Base-by-base conservation (phyloP, 805 yeast species). In the Saturnispora dispora region DNA sequence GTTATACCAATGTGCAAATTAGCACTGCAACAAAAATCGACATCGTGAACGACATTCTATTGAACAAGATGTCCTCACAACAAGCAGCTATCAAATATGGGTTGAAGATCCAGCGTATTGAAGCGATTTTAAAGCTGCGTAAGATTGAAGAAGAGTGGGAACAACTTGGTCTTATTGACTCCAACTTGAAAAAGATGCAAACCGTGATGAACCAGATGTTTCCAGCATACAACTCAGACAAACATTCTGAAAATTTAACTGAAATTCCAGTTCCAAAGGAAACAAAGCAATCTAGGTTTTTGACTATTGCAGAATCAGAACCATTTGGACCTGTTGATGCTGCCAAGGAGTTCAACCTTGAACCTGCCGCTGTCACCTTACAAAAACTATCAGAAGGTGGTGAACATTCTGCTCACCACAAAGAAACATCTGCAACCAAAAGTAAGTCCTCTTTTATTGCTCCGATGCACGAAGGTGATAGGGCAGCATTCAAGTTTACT, bases 281-380 rank as follows among this genome's bases (percentile, higher is more conserved):
- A 68, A 85, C 96, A 2, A 73, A 83, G 56, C 81, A 81, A 56
- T 88, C 95, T 57, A 75, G 91, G 57, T 90, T 90, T 72, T 69
- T 88, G 63, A 85, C 95, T 11, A 83, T 91, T 65, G 91, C 96
- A 9, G 99, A 91, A 70, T 82, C 89, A 27, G 95, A 89, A 71
- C 96, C 96, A 9, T 90, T 91, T 65, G 96, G 96, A 6, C 96
- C 97, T 5, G 76, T 89, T 5, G 98, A 93, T 63, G 97, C 99
- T 13, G 96, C 99, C 47, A 73, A 81, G 52, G 78, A 85, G 39
- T 79, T 88, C 56, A 89, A 77, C 42, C 74, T 91, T 57, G 90
- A 87, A 65, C 95, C 96, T n/a, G 97, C 98, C 28, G 78, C 81
- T 46, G 80, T 75, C 36, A 85, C 93, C 3, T 74, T 90, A 59